Evolutionary conservation across 129 eudicot genomes (phyloP).

Genomic region (Chrysanthemum makinoi): DNA sequence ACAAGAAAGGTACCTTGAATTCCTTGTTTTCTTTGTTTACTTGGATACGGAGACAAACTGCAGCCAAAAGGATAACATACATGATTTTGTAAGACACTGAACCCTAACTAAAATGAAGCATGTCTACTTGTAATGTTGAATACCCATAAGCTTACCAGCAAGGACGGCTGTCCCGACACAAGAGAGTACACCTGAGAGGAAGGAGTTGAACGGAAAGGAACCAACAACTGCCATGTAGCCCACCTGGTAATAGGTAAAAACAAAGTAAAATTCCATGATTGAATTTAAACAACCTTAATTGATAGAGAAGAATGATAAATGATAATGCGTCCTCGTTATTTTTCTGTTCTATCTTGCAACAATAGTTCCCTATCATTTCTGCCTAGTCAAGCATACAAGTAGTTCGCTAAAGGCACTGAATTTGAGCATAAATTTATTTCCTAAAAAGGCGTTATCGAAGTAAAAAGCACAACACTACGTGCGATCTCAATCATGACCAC

Average conservation of each 20-base stretch:
- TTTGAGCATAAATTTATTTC: too few relatives aligned
- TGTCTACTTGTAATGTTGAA: neutral
- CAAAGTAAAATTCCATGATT: neutral
- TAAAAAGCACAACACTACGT: too few relatives aligned
- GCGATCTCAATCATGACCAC: too few relatives aligned
- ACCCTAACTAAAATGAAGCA: neutral
- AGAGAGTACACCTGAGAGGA: slow-evolving; percentile 87
- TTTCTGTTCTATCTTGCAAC: too few relatives aligned
- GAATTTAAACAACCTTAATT: neutral
- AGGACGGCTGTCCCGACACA: slow-evolving; percentile 89
- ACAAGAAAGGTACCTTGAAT: slow-evolving; percentile 55
- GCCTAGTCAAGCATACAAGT: too few relatives aligned
- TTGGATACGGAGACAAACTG: slow-evolving; percentile 88
- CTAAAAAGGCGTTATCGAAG: too few relatives aligned
- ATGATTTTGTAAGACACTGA: slow-evolving; percentile 1
- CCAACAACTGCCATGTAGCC: slow-evolving; percentile 81
- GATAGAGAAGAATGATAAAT: neutral
- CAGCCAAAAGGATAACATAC: slow-evolving; percentile 9
- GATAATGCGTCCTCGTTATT: neutral
- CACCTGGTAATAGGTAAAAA: slow-evolving; percentile 41
- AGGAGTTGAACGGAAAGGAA: slow-evolving; percentile 86
- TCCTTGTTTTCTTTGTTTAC: slow-evolving; percentile 95
- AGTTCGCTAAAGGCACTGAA: too few relatives aligned
- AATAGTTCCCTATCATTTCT: too few relatives aligned
- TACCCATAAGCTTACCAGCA: slow-evolving; percentile 55